Evolutionary conservation across 2,329 filamentous ascomycete genomes (phyloP), one percentile per base, ranked within the genome.

Genomic region (Zasmidium citrigriseum): DNA sequence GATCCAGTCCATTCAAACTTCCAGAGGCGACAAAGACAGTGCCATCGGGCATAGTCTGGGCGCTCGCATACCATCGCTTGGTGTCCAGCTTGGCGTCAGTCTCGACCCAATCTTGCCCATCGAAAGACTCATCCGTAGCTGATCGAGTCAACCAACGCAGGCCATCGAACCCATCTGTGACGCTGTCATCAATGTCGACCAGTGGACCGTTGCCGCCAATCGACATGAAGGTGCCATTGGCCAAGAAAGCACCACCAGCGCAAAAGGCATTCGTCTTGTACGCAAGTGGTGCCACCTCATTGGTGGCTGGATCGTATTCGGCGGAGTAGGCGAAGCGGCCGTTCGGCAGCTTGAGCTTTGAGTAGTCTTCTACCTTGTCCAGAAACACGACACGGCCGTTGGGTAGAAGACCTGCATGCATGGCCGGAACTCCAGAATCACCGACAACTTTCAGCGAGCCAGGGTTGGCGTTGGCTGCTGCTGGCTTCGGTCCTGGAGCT

Each of bases 281-380:
- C 20, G 77, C 65, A 34, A 85, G 73, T 4, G 79, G 75, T 12
- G 77, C 73, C 22, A 76, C 72, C 38, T 73, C 74, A 56, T 83
- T 81, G 1, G 77, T 81, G 5, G 51, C 66, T 1, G 83, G 82
- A 66, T 87, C 80, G 61, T 83, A 87, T 65, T 86, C 83, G 2
- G 82, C 78, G 10, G 83, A 85, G 72, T 85, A 86, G 0, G 85
- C 85, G 60, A 79, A 84, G 54, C 81, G 77, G 24, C 82, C 82
- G 67, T 84, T 80, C 16, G 76, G 59, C 7, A 85, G 76, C 61
- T 76, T 80, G 47, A 86, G 65, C 59, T 86, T 77, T 0, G 84
- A 85, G 70, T 83, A 86, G 69, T 86, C 82, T 68, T 86, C 84
- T 24, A 86, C 76, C 69, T 86, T 86, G 75, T 87, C 84, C 22